These are phyloP conservation scores for Rhizophora mangle DNA, from an alignment of 345 rosid genomes.

Conservation along the genomic window DNA sequence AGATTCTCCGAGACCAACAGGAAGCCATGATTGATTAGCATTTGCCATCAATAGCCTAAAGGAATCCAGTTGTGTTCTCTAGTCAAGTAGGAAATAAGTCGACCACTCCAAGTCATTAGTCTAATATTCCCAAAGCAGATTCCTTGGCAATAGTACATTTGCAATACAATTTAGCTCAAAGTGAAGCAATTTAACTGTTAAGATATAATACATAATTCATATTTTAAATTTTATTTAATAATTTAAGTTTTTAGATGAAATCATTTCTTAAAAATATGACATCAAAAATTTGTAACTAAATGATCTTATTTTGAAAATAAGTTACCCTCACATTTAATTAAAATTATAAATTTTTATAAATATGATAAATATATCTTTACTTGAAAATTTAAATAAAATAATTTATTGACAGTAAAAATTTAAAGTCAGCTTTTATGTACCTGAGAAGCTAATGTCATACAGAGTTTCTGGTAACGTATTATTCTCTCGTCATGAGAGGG, in stretches of 20 bases:
- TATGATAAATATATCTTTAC: no score
- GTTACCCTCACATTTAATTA: no score
- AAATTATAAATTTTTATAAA: no score
- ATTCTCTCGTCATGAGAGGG: constrained; percentile 17
- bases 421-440: background rate
- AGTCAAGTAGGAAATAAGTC: background rate
- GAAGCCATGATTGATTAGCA: background rate
- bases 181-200: background rate
- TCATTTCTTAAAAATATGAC: no score
- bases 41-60: background rate
- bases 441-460: constrained; percentile 12
- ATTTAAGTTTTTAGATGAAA: no score
- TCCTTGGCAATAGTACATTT: background rate
- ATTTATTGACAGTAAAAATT: background rate
- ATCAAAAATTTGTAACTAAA: no score
- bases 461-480: constrained; percentile 21
- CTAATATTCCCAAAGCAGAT: background rate
- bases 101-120: background rate
- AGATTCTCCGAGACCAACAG: no score
- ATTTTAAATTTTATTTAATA: no score
- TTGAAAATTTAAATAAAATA: no score
- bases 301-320: no score
- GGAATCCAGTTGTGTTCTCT: background rate
- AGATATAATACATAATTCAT: no score
- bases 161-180: background rate